Conservation (phyloP, 495 filamentous ascomycete species). For the Usnea hakonensis region DNA sequence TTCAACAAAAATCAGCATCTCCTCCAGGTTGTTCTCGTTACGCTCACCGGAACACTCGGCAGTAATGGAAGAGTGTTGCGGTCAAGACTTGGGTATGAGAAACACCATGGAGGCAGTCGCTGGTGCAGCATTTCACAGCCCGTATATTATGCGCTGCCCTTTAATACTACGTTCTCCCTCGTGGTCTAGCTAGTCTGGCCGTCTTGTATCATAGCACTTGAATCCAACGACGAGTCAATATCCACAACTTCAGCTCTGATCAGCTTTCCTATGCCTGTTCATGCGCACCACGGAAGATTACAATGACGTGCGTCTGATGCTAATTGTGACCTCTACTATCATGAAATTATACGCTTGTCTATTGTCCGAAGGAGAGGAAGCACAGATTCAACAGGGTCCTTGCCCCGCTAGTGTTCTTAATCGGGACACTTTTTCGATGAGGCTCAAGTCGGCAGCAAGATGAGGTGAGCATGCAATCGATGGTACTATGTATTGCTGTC, state of each 20-base stretch:
- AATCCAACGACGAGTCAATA: not conserved
- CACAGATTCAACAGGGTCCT: not conserved
- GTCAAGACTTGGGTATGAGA: not conserved
- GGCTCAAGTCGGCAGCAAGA: not conserved
- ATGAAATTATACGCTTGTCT: not conserved
- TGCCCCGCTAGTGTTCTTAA: not conserved
- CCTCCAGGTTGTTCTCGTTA: not conserved
- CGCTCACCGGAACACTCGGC: not conserved
- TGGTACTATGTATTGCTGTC: not conserved
- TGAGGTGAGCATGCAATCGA: not conserved
- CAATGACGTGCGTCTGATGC: not conserved
- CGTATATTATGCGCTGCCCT: not conserved
- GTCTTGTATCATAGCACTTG: slow-evolving; percentile 8
- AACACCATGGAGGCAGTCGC: not conserved
- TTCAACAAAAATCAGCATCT: not conserved
- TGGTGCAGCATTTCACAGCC: not conserved
- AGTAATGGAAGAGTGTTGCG: not conserved
- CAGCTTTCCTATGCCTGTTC: not conserved
- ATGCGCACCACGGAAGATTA: too few relatives aligned
- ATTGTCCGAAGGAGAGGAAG: not conserved
- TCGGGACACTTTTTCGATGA: too few relatives aligned
- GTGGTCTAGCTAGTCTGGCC: slow-evolving; percentile 3
- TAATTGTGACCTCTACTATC: not conserved
- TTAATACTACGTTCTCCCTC: slow-evolving; percentile 1
- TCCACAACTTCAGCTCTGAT: not conserved